Evolutionary conservation across 345 rosid genomes (phyloP), one percentile per base, ranked within the genome.

Genomic region (Salix udensis): DNA sequence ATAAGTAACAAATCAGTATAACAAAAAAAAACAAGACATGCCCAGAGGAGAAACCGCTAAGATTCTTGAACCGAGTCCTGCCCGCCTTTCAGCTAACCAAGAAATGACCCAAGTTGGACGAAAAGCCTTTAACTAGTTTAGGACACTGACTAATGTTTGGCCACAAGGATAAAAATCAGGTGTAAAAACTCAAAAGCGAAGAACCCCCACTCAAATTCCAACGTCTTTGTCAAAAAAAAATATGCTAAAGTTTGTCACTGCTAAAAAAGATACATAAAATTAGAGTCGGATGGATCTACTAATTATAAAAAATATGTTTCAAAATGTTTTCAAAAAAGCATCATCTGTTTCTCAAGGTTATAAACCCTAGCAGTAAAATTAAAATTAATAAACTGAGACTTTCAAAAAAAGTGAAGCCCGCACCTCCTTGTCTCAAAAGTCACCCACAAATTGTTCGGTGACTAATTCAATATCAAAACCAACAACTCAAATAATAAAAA

Each of bases 281-380:
- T n/a, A 23, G 46, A 48, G 46, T 30, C 34, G 21, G 28, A 30
- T 42, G 83, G 82, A 78, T 80, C 86, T 53, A 44, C 76, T 68
- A 64, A 40, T 74, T 73, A 39, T 68, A 77, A 77, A 21, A 46
- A 81, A 75, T 74, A 88, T 79, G 83, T 80, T 83, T 34, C 65
- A 15, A 79, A 77, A 81, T 73, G 55, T 7, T 79, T 34, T 37
- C 76, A 74, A 39, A 76, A 44, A 70, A 39, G 23, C 61, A 53
- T 48, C 42, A 72, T 65, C 64, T 13, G 26, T 36, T 19, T 64
- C 50, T 76, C 53, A 30, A 65, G 67, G 40, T 61, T 81, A 36
- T 16, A 73, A 76, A 69, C 67, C 40, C 69, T 11, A n/a, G 62
- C 70, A 19, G 70, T 58, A 11, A 9, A 58, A 58, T n/a, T 23